phyloP scores from a whole-genome alignment of 768 basidiomycete species.

The Ephemerocybe angulata region DNA sequence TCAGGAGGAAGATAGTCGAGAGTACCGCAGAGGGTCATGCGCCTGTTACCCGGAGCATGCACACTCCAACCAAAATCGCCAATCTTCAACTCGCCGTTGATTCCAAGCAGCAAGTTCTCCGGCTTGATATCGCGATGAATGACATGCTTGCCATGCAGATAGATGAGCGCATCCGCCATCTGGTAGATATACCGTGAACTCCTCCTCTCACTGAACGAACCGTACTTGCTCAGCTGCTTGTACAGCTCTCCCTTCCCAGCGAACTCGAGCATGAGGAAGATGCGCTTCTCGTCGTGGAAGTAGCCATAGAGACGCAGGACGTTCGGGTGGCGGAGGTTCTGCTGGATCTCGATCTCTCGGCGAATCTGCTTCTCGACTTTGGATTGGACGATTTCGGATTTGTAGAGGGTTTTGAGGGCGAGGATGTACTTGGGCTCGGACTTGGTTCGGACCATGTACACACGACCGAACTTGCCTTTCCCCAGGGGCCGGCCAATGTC shows the following conservation, averaged over 20 bases:
- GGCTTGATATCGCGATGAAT: constrained; percentile 99
- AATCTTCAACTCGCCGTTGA: constrained; percentile 97
- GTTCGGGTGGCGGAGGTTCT: constrained; percentile 92
- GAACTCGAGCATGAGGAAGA: constrained; percentile 98
- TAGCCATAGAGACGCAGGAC: constrained; percentile 93
- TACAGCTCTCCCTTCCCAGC: constrained; percentile 96
- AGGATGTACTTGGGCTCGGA: constrained; percentile 85
- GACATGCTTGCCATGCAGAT: constrained; percentile 93
- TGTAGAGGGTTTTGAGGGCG: constrained; percentile 95
- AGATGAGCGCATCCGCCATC: constrained; percentile 93
- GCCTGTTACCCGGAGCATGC: constrained; percentile 86
- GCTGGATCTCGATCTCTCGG: constrained; percentile 97
- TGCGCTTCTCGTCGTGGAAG: constrained; percentile 97
- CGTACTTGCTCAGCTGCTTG: constrained; percentile 85
- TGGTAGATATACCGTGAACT: constrained; percentile 92
- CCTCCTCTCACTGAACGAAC: constrained; percentile 84
- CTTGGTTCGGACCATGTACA: constrained; percentile 97
- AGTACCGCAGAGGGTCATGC: constrained; percentile 92
- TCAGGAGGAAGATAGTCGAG: constrained; percentile 96
- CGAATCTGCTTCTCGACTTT: constrained; percentile 96
- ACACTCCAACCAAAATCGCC: constrained; percentile 99
- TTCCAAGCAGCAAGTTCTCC: constrained; percentile 90
- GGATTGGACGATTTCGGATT: constrained; percentile 88
- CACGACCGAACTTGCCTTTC: constrained; percentile 98
- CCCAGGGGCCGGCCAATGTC: constrained; percentile 95